Evolutionary conservation across 495 filamentous ascomycete species (phyloP), one percentile per base, ranked within the genome.

Genomic region (Penicillium subrubescens): DNA sequence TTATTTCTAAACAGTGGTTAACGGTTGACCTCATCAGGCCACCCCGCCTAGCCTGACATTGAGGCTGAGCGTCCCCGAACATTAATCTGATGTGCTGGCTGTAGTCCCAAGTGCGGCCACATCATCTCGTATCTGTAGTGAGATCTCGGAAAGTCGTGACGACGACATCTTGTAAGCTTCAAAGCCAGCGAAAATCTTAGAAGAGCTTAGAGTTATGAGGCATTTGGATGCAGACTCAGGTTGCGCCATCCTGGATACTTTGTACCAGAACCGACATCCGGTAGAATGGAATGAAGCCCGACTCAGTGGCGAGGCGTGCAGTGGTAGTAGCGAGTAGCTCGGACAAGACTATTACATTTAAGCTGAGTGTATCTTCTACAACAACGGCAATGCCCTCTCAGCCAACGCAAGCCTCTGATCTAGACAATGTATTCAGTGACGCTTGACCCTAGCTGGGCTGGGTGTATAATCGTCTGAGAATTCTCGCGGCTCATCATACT

Each of bases 401-500:
- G 31, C 31, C 31, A 33, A 10, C 37, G 1, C 14, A 41, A 41
- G 37, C 37, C 21, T 11, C 21, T 25, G 21, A 54, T 17, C 27
- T 10, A 31, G 51, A 21, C 2, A 53, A 4, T 31, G 12, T 7
- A 31, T 33, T 54, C n/a, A 34, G n/a, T 54, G 51, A 7, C 51
- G 31, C 15, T 54, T 34, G 11, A 54, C 11, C 2, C n/a, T 31
- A 8, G 53, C 37, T 34, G 69, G 69, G 15, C 61, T 66, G 10
- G 66, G 48, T 5, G 67, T 61, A 41, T 71, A 71, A 14, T 53
- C 56, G 25, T 68, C 54, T 2, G 69, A 61, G 27, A 55, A 71
- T 23, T 71, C 69, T 17, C 54, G 57, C 5, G 57, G 39, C 41
- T 71, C 63, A 29, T 71, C 69, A 52, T 71, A 71, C 5, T 69